Evolutionary conservation across 169 alveolate genomes (phyloP), one percentile per base, ranked within the genome.

Genomic region (Plasmodium reichenowi): DNA sequence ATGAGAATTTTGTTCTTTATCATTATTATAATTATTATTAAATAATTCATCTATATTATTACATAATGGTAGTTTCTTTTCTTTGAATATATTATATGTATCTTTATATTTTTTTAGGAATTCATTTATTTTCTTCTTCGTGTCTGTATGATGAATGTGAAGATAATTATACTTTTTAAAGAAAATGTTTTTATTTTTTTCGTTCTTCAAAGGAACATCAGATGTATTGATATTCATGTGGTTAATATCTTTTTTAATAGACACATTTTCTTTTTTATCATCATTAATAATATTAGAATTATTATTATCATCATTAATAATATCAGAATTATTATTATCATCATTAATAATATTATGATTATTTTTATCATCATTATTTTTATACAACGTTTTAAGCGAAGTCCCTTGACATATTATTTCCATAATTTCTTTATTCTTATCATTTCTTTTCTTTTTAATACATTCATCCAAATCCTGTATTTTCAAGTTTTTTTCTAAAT

Each of bases 401-500:
- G 12, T 17, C 76, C 13, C 68, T 68, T 73, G 87, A 13, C 54
- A 5, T 2, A 59, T 32, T 32, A 15, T 52, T 76, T 26, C 24
- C 13, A 22, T 45, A 22, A 48, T 63, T 24, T 59, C 59, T n/a
- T 13, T 38, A 9, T 64, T 66, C 47, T 48, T 72, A 52, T 50
- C 74, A 64, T 59, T 58, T 76, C 54, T 76, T 29, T 32, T 24
- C 6, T 76, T 47, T 43, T 48, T 15, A 1, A 4, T 10, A 9
- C 22, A 64, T 64, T 24, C 45, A 12, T 45, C 47, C 32, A 48
- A 45, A 43, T 64, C 50, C 10, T 66, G 50, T 58, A 76, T 68
- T 38, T 76, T 76, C 50, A 76, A 68, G 17, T 66, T 59, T 26
- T 45, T 59, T 76, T 76, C 89, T 38, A 76, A 47, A 47, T 66